Conservation (phyloP, 2,329 filamentous ascomycete genomes). For the Sordariomycetes sp. region DNA sequence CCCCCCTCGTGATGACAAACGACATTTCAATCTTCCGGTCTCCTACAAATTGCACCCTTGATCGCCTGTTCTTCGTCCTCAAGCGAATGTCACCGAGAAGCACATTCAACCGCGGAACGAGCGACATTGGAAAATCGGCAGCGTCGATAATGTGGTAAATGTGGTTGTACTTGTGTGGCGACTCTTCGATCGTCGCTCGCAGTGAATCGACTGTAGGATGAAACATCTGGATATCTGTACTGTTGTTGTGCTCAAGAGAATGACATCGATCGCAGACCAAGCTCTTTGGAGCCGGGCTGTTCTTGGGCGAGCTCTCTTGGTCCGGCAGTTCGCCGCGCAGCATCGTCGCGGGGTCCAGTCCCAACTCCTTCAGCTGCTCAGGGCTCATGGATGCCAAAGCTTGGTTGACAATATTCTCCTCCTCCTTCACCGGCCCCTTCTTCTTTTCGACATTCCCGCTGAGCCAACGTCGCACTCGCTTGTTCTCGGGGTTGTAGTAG, state of each 20-base stretch:
- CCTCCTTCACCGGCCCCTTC: constrained; percentile 10
- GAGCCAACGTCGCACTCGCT: constrained; percentile 39
- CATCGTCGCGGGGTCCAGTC: constrained; percentile 32
- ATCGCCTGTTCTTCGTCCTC: constrained; percentile 72
- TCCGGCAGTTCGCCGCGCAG: constrained; percentile 1
- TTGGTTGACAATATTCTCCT: constrained; percentile 38
- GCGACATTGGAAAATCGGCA: constrained; percentile 91
- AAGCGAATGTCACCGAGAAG: constrained; percentile 64
- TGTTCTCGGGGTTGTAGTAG: constrained; percentile 45
- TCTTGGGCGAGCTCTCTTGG: too few species aligned
- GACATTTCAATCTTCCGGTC: constrained; percentile 69
- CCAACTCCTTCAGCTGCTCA: constrained; percentile 32
- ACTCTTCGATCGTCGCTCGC: constrained; percentile 76
- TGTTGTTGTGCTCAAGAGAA: constrained; percentile 52
- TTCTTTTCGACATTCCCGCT: constrained; percentile 9
- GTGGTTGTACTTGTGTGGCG: constrained; percentile 83
- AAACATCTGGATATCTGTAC: constrained; percentile 49
- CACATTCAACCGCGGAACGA: constrained; percentile 67
- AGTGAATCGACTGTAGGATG: constrained; percentile 78
- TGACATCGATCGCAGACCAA: constrained; percentile 83
- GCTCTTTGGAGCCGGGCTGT: too few species aligned
- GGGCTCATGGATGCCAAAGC: constrained; percentile 32
- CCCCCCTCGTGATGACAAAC: constrained; percentile 84
- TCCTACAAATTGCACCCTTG: constrained; percentile 54
- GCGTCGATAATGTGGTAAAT: constrained; percentile 94